phyloP scores from a whole-genome alignment of 2,329 filamentous ascomycete genomes.

The Microdochium trichocladiopsis region DNA sequence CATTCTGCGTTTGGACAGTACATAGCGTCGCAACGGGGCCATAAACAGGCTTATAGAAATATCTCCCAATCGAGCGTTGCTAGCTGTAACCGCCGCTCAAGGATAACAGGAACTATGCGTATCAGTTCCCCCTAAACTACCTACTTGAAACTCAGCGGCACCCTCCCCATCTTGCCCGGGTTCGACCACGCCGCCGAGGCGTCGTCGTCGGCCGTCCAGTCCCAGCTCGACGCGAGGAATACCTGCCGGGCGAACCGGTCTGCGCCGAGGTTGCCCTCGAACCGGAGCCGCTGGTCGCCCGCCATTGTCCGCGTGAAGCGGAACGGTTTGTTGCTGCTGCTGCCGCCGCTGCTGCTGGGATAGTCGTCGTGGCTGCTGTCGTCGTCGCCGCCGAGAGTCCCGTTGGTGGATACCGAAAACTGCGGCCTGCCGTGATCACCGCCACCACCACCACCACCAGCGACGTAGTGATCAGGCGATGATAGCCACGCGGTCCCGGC shows the following conservation, averaged over 20 bases:
- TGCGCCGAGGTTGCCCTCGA: constrained; percentile 39
- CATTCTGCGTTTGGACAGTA: background rate
- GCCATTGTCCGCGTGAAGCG: constrained; percentile 43
- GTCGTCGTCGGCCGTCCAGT: constrained; percentile 48
- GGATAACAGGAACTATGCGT: too few relatives aligned
- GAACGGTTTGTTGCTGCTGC: constrained; percentile 23
- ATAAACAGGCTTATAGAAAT: too few relatives aligned
- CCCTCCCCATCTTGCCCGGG: background rate
- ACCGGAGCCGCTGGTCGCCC: constrained; percentile 40
- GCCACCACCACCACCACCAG: constrained; percentile 3
- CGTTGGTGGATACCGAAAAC: background rate
- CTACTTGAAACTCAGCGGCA: background rate
- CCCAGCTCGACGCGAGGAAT: constrained; percentile 50
- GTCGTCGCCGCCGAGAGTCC: background rate
- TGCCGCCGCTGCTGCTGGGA: background rate
- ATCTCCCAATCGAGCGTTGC: too few relatives aligned
- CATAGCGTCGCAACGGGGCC: background rate
- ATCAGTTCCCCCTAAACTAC: background rate
- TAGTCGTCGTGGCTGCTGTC: background rate
- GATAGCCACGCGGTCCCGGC: constrained; percentile 32
- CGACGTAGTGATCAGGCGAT: constrained; percentile 7
- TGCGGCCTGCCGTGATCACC: constrained; percentile 10
- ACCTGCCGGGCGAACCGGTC: constrained; percentile 44
- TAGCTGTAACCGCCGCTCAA: too few relatives aligned
- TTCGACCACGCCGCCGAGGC: background rate